phyloP scores from a whole-genome alignment of 2,329 filamentous ascomycete genomes.

The Pseudogymnoascus sp. region DNA sequence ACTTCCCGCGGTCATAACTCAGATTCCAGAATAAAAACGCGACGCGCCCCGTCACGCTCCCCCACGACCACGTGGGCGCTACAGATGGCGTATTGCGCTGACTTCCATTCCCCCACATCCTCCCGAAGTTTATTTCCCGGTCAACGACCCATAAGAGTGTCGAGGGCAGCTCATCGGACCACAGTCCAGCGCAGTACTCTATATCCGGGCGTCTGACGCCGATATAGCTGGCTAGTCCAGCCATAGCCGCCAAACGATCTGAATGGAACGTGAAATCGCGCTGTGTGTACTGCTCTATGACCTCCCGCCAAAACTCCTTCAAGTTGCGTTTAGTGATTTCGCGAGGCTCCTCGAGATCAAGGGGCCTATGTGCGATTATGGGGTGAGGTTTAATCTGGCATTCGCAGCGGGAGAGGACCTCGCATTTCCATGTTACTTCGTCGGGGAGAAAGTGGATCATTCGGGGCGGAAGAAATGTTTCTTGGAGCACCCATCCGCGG shows the following conservation, averaged over 20 bases:
- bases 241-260: constrained; percentile 15
- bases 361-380: not conserved
- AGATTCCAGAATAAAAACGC: not conserved
- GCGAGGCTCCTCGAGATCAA: not conserved
- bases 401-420: constrained; percentile 13
- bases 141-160: not conserved
- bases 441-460: not conserved
- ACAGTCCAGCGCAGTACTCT: constrained; percentile 17
- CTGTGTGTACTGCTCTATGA: constrained; percentile 15
- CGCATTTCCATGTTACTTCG: constrained; percentile 9
- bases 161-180: constrained; percentile 7
- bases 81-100: not conserved
- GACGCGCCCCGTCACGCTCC: not conserved
- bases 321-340: not conserved
- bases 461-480: not conserved
- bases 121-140: not conserved
- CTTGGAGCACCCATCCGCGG: constrained; percentile 1
- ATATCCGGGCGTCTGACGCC: not conserved
- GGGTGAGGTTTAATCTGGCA: not conserved
- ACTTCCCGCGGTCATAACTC: not conserved
- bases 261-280: constrained; percentile 13
- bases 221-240: constrained; percentile 6
- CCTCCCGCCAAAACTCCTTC: constrained; percentile 11
- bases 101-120: not conserved
- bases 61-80: not conserved